Evolutionary conservation across 2,329 filamentous ascomycete species (phyloP), one percentile per base, ranked within the genome.

Genomic region (Blastomyces percursus): DNA sequence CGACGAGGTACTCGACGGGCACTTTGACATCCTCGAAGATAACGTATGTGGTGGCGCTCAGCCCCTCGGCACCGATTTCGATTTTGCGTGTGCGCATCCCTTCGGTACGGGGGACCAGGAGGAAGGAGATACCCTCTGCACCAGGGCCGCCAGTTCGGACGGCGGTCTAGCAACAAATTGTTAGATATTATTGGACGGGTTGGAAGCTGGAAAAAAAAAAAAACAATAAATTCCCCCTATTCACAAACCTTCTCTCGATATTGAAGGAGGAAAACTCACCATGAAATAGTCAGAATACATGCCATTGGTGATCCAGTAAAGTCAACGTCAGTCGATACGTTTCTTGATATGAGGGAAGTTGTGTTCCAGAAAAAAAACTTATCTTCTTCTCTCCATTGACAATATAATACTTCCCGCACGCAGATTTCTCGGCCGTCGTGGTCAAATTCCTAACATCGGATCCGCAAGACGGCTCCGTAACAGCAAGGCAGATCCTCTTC

Each of bases 11-110:
- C 71, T 86, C 83, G 0, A 85, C 87, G 0, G 91, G 90, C 0
- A 95, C 90, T 78, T 91, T 91, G 74, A 92, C 90, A 67, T 94
- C 89, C 75, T 92, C 88, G 73, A 90, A 93, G 59, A 40, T 46
- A 32, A 60, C 48, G 27, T 54, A 60, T 4, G 59, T 60, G 32
- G 46, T 60, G 42, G 50, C 59, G n/a, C 46, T 60, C 32, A 54
- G 44, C 3, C 50, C 46, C 19, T 32, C 59, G 12, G 46, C 59
- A 11, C 59, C 50, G 14, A 51, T 60, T 30, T 60, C 50, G 9
- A 60, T 60, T 40, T 51, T 60, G 46, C 59, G 46, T 16, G 46
- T 51, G n/a, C 59, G 59, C 19, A 60, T 40, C 3, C 59, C 59
- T 51, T 40, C 12, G 24, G 19, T 42, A 35, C 50, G 46, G 14